Conservation (phyloP, 2,329 filamentous ascomycete genomes). For the Lithohypha guttulata region DNA sequence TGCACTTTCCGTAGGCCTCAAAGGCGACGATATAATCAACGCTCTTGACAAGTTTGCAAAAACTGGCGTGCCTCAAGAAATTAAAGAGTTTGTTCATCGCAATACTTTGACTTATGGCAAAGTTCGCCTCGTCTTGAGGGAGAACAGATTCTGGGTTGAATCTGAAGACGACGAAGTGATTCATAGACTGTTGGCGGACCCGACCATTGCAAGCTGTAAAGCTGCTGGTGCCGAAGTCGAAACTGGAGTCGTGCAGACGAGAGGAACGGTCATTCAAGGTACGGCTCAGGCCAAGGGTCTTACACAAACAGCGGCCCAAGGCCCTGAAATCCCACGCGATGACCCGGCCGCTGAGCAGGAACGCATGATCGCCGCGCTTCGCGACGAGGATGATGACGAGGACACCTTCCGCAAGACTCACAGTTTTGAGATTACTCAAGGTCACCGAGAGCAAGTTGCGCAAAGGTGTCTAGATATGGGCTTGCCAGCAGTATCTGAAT, state of each 20-base stretch:
- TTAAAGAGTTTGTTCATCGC: constrained; percentile 67
- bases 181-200: constrained; percentile 75
- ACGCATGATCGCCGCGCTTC: constrained; percentile 55
- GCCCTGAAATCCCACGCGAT: constrained; percentile 22
- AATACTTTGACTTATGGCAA: constrained; percentile 90
- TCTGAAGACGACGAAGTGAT: constrained; percentile 79
- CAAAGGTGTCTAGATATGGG: constrained; percentile 80
- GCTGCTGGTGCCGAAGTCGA: constrained; percentile 66
- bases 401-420: constrained; percentile 82
- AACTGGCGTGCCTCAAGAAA: constrained; percentile 69
- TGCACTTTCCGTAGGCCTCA: constrained; percentile 86
- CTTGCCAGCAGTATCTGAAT: constrained; percentile 86
- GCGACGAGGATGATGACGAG: constrained; percentile 68
- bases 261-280: constrained; percentile 79
- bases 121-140: constrained; percentile 86
- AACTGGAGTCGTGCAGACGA: constrained; percentile 74
- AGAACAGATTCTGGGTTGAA: constrained; percentile 90
- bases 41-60: constrained; percentile 83
- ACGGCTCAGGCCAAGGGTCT: constrained; percentile 87
- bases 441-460: constrained; percentile 73
- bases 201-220: constrained; percentile 67
- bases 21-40: constrained; percentile 78
- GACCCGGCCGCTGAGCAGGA: constrained; percentile 34
- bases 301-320: constrained; percentile 52
- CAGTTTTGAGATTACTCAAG: constrained; percentile 79